These are phyloP conservation scores for Metschnikowia lochheadii DNA, from an alignment of 805 yeast species.

Conservation along the genomic window DNA sequence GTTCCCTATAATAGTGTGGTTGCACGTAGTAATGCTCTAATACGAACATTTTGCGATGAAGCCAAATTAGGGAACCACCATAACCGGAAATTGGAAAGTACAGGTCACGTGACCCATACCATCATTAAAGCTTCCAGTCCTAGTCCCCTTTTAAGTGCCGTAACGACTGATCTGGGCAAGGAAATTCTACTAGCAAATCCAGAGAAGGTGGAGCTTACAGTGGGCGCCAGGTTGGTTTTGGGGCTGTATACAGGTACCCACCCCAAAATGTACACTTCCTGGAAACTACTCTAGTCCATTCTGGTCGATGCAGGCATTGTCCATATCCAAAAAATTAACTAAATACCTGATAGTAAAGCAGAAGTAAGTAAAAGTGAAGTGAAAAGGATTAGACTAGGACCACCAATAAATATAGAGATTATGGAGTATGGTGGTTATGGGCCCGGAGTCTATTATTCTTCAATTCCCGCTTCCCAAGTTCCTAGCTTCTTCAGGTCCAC, in stretches of 20 bases:
- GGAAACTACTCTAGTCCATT: background rate
- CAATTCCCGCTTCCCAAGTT: too few relatives aligned
- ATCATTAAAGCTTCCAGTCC: background rate
- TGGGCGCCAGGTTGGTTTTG: slow-evolving; percentile 4
- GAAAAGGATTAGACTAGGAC: too few relatives aligned
- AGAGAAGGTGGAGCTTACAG: background rate
- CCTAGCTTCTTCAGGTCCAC: too few relatives aligned
- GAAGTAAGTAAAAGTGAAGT: too few relatives aligned
- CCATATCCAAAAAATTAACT: too few relatives aligned
- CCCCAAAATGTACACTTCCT: slow-evolving; percentile 1
- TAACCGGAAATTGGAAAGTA: background rate
- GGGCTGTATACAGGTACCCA: background rate
- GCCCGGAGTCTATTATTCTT: too few relatives aligned
- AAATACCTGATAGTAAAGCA: background rate
- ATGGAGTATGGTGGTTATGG: too few relatives aligned
- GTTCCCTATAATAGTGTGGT: slow-evolving; percentile 5
- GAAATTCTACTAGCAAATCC: slow-evolving; percentile 8
- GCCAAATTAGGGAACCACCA: background rate
- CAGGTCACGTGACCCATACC: background rate
- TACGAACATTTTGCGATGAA: slow-evolving; percentile 5
- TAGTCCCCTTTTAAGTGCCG: slow-evolving; percentile 7
- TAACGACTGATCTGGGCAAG: slow-evolving; percentile 1
- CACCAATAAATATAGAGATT: too few relatives aligned
- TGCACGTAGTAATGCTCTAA: slow-evolving; percentile 7
- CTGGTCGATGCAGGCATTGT: too few relatives aligned